Percentiles rank a stretch among this genome's conserved stretches.
These are phyloP conservation scores for Sutorius australiensis DNA, from an alignment of 768 basidiomycete genomes.

Conservation along the genomic window DNA sequence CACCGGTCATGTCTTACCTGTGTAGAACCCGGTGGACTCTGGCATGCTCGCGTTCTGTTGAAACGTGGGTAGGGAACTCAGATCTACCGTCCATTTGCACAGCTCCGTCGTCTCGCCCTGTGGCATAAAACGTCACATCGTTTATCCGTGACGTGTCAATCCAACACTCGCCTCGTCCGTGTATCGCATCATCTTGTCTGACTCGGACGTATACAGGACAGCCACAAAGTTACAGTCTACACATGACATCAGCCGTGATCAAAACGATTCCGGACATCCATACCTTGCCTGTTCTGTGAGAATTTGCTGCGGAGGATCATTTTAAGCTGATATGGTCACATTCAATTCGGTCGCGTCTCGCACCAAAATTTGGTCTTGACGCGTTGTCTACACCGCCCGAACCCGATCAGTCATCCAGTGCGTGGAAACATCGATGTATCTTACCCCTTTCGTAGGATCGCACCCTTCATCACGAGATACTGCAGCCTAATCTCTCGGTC, in stretches of 20 bases:
- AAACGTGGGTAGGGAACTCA: conserved; percentile 74
- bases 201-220: conserved; percentile 74
- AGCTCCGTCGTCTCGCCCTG: conserved; percentile 68
- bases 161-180: conserved; percentile 59
- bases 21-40: conserved; percentile 67
- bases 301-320: conserved; percentile 52
- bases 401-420: conserved; percentile 13
- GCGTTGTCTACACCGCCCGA: conserved; percentile 53
- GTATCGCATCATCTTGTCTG: conserved; percentile 75
- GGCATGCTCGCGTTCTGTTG: conserved; percentile 62
- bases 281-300: conserved; percentile 55
- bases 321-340: conserved; percentile 6
- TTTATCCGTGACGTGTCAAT: conserved; percentile 13
- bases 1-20: conserved; percentile 42
- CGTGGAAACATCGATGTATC: conserved; percentile 24
- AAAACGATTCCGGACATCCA: conserved; percentile 1
- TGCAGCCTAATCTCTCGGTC: conserved; percentile 55
- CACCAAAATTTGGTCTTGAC: conserved; percentile 82
- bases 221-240: conserved; percentile 78
- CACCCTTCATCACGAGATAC: conserved; percentile 84
- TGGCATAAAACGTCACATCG: conserved; percentile 23
- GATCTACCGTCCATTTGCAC: conserved; percentile 86
- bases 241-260: not conserved
- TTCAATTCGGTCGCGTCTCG: conserved; percentile 20
- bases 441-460: conserved; percentile 81